Evolutionary conservation across 768 basidiomycete species (phyloP).

Genomic region (Lactarius indigo): DNA sequence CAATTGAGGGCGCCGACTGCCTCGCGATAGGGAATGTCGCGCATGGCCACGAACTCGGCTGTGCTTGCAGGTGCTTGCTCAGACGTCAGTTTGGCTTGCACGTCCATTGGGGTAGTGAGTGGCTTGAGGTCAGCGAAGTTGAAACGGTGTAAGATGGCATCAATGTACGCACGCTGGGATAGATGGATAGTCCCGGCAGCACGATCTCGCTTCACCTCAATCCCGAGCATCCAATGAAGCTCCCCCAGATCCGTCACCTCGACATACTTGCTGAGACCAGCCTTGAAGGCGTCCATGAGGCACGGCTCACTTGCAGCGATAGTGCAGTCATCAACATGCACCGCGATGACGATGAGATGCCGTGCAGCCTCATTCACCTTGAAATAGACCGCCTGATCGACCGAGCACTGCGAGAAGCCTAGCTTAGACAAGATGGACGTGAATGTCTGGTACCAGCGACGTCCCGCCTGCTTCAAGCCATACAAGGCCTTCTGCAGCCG

Average conservation of each 20-base stretch:
- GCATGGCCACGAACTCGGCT: constrained; percentile 1
- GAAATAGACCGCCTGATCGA: constrained; percentile 24
- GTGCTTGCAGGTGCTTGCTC: not conserved
- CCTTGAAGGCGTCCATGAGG: constrained; percentile 17
- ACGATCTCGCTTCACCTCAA: constrained; percentile 8
- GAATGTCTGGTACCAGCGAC: constrained; percentile 7
- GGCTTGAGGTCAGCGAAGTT: constrained; percentile 29
- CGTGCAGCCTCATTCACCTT: constrained; percentile 14
- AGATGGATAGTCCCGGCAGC: not conserved
- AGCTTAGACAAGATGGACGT: constrained; percentile 8
- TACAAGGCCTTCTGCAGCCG: too few relatives aligned
- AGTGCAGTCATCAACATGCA: constrained; percentile 25
- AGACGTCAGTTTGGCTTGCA: not conserved
- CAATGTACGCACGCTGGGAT: constrained; percentile 32
- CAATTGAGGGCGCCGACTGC: constrained; percentile 38
- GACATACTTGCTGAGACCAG: constrained; percentile 2
- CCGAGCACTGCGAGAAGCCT: constrained; percentile 19
- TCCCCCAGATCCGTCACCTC: not conserved
- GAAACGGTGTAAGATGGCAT: constrained; percentile 28
- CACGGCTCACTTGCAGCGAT: constrained; percentile 12
- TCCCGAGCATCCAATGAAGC: constrained; percentile 2
- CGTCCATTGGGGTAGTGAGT: constrained; percentile 31
- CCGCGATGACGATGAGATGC: not conserved
- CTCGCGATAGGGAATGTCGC: constrained; percentile 27
- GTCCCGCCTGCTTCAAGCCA: too few relatives aligned